A percentile compares a stretch with the other conserved stretches of the same genome.
These are phyloP conservation scores for Colletotrichum abscissum DNA, from an alignment of 2,329 filamentous ascomycete species.

Conservation along the genomic window DNA sequence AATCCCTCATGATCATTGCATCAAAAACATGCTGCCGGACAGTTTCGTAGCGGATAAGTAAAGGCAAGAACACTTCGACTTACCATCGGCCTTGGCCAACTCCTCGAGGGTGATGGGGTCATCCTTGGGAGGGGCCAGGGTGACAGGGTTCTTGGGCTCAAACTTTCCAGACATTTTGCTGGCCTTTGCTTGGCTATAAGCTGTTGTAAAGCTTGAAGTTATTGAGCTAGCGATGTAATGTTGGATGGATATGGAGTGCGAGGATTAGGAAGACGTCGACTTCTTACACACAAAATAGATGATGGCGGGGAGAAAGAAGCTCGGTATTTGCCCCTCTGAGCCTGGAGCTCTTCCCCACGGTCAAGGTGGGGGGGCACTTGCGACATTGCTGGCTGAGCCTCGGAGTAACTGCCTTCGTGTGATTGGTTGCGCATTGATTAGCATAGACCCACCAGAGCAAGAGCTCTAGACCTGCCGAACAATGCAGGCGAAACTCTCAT, in stretches of 20 bases:
- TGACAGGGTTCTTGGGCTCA: constrained; percentile 80
- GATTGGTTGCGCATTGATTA: constrained; percentile 18
- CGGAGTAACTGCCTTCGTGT: constrained; percentile 1
- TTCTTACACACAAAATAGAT: background rate
- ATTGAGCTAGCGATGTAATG: background rate
- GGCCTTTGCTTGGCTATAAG: constrained; percentile 14
- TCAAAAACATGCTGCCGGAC: background rate
- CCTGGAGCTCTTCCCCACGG: constrained; percentile 31
- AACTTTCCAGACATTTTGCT: constrained; percentile 72
- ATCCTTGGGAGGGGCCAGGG: constrained; percentile 85
- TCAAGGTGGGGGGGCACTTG: constrained; percentile 15
- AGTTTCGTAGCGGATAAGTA: background rate
- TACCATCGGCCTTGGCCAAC: constrained; percentile 86
- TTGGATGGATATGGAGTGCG: background rate
- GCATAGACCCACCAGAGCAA: constrained; percentile 19
- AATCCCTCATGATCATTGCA: background rate
- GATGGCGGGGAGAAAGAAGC: constrained; percentile 28
- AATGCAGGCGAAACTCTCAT: background rate
- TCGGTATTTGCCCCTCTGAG: constrained; percentile 31
- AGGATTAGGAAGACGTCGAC: background rate
- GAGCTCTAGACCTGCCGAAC: constrained; percentile 14
- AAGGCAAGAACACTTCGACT: constrained; percentile 43
- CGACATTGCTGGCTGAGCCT: constrained; percentile 12
- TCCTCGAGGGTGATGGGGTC: constrained; percentile 86
- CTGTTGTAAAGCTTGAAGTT: background rate